These are phyloP conservation scores for Alnus glutinosa DNA, from an alignment of 306 rosid species.

Conservation along the genomic window DNA sequence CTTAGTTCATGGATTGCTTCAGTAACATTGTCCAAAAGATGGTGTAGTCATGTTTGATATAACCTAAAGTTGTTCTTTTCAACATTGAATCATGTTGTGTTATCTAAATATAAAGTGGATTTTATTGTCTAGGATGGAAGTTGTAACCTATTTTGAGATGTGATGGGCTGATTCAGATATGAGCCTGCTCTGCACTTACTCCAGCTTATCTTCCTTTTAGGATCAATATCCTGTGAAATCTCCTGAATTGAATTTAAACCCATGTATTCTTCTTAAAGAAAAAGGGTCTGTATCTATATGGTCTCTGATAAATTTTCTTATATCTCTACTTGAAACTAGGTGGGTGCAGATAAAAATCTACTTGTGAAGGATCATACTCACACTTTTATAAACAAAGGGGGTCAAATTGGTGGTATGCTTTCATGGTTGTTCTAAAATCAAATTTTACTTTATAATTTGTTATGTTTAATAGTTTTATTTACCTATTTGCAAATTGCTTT, in stretches of 20 bases:
- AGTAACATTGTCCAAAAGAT: too few relatives aligned
- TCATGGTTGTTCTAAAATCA: constrained; percentile 23
- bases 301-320: constrained; percentile 19
- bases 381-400: constrained; percentile 93
- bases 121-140: background rate
- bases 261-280: constrained; percentile 3
- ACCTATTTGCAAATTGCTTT: constrained; percentile 12
- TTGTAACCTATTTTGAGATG: background rate
- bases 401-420: constrained; percentile 86
- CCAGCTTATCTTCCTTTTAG: background rate
- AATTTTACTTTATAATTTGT: constrained; percentile 4
- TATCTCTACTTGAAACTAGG: constrained; percentile 50
- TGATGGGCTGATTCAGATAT: background rate
- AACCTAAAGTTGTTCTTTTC: too few relatives aligned
- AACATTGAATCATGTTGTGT: too few relatives aligned
- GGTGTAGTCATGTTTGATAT: too few relatives aligned
- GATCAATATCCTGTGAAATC: background rate
- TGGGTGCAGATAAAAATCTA: constrained; percentile 83
- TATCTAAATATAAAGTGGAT: too few relatives aligned
- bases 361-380: constrained; percentile 97
- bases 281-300: background rate
- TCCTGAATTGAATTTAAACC: background rate
- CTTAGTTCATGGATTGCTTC: too few relatives aligned
- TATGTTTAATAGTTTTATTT: background rate
- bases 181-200: background rate